These are phyloP conservation scores for Dunaliella primolecta DNA, from an alignment of 139 green algal genomes.

Conservation along the genomic window DNA sequence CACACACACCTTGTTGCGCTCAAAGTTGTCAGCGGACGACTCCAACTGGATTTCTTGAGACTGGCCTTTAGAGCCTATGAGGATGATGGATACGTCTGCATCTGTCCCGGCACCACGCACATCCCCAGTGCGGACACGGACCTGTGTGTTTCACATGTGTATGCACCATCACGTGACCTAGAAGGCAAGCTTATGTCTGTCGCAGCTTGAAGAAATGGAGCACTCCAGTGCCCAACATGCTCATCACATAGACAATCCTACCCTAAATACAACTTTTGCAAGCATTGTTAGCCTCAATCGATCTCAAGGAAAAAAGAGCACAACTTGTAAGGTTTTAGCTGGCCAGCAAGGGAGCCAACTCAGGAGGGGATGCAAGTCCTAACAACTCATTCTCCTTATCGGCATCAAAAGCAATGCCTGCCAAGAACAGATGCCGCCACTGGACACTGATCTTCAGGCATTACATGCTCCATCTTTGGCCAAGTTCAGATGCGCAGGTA, in stretches of 20 bases:
- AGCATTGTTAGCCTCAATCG: background rate
- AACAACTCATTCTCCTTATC: background rate
- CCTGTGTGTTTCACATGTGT: background rate
- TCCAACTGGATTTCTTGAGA: constrained; percentile 48
- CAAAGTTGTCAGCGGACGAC: constrained; percentile 47
- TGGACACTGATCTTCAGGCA: background rate
- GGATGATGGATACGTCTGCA: constrained; percentile 57
- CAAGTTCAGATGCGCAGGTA: background rate
- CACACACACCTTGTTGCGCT: constrained; percentile 41
- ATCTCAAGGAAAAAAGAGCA: background rate
- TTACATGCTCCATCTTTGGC: background rate
- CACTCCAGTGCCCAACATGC: no score
- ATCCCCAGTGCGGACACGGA: constrained; percentile 43
- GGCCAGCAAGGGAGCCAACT: no score
- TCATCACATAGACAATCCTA: background rate
- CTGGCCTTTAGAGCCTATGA: constrained; percentile 47
- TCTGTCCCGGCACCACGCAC: constrained; percentile 57
- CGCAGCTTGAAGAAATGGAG: background rate
- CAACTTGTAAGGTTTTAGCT: no score
- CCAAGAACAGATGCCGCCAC: no score
- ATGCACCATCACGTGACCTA: no score
- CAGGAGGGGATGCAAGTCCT: no score
- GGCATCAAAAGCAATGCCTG: no score
- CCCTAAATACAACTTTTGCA: background rate
- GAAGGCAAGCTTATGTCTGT: background rate